phyloP scores from a whole-genome alignment of 1,284 basidiomycete species.

The Tremellales sp. region DNA sequence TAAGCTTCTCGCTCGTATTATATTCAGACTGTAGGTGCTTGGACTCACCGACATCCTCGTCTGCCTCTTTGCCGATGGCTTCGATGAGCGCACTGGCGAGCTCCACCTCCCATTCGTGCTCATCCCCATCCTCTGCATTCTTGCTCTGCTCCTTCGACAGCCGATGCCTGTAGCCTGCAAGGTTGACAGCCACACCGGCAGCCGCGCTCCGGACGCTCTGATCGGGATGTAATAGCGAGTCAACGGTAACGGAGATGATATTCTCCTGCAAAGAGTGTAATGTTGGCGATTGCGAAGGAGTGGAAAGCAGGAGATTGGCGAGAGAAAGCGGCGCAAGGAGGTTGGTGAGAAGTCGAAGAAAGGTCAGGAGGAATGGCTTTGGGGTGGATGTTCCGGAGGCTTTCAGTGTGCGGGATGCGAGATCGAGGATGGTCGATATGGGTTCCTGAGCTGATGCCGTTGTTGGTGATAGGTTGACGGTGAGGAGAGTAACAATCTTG shows the following conservation, averaged over 20 bases:
- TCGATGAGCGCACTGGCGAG: conserved; percentile 72
- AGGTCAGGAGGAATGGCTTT: conserved; percentile 59
- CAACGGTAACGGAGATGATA: conserved; percentile 58
- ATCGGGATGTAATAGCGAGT: conserved; percentile 65
- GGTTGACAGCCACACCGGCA: conserved; percentile 74
- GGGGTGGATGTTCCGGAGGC: conserved; percentile 25
- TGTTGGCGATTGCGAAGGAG: conserved; percentile 29
- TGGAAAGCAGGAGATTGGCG: conserved; percentile 54
- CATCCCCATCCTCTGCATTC: conserved; percentile 51
- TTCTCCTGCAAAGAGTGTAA: conserved; percentile 31
- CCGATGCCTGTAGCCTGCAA: conserved; percentile 61
- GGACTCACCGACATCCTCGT: conserved; percentile 72
- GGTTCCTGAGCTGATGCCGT: conserved; percentile 58
- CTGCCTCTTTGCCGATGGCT: conserved; percentile 63
- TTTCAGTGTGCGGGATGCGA: conserved; percentile 25
- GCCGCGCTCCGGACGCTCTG: conserved; percentile 67
- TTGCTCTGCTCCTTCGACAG: conserved; percentile 48
- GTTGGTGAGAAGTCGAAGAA: conserved; percentile 71
- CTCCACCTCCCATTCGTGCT: conserved; percentile 79
- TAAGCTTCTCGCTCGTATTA: background rate
- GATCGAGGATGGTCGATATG: conserved; percentile 53
- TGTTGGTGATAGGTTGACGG: conserved; percentile 49
- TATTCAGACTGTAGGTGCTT: background rate
- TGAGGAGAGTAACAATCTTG: conserved; percentile 55
- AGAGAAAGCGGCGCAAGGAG: conserved; percentile 59